Base-by-base conservation (phyloP, 2,329 filamentous ascomycete genomes). In the Penicillium sp. region DNA sequence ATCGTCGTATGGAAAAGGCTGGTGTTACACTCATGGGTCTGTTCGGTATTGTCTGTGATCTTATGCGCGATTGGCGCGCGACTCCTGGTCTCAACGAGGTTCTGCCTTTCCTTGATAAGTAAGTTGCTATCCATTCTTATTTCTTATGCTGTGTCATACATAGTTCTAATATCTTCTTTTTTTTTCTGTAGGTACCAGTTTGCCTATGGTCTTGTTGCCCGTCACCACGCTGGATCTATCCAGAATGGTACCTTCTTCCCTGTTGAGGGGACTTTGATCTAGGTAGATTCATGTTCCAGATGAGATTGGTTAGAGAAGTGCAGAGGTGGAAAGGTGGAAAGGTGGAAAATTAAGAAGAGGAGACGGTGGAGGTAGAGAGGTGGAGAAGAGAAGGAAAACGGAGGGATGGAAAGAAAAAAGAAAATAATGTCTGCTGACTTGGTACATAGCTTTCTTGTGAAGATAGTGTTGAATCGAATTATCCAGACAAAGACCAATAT, bases 61-160 rank as follows among this genome's bases (percentile, higher is more conserved):
- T 90, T 51, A 89, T 89, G 86, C 79, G 87, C 33, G 87, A 89
- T 69, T 89, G 87, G 87, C 78, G 86, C 43, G 75, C 77, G 59
- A 80, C 75, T 9, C 80, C 80, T 9, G 84, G 83, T 35, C 80
- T 26, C 64, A 69, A 31, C 78, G 86, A 69, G 73, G 69, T 90
- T 4, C 73, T 88, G 56, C 85, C 87, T 12, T 87, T 80, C 71
- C 73, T 90, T 48, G 85, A 88, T 68, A 76, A 77, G 73, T 68
- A 54, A 46, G 63, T 42, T 25, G 6, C 6, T 36, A 17, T 4
- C 8, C 16, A 1, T 17, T 1, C 2, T 45, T 36, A 10, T 9
- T 26, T 5, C 2, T 47, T 11, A 25, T 30, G 9, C 25, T 11
- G 25, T 17, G 10, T 17, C n/a, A 8, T 12, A 4, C 22, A 22